Conservation (phyloP, 495 filamentous ascomycete genomes). For the Oidiodendron maius region DNA sequence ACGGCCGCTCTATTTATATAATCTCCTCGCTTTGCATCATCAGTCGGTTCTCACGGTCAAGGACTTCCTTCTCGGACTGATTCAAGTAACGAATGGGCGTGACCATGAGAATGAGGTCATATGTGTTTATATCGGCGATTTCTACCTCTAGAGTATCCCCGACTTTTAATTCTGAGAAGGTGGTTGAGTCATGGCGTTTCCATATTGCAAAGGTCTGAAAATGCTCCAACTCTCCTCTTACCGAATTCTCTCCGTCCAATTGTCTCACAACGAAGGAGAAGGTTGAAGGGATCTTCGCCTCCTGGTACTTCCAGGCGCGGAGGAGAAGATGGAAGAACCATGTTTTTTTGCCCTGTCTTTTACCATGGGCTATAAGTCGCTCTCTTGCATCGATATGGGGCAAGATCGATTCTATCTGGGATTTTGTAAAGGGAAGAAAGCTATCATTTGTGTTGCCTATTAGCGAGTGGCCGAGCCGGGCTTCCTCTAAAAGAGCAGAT, state of each 20-base stretch:
- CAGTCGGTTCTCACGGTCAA: no score
- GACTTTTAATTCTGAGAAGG: constrained; percentile 26
- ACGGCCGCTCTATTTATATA: no score
- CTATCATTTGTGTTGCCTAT: constrained; percentile 31
- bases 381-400: constrained; percentile 46
- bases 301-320: constrained; percentile 69
- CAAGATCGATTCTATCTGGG: constrained; percentile 47
- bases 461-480: constrained; percentile 44
- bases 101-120: constrained; percentile 20
- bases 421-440: constrained; percentile 58
- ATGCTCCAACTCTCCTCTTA: constrained; percentile 14
- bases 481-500: constrained; percentile 68
- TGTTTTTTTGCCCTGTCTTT: constrained; percentile 26
- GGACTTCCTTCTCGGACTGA: not conserved
- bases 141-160: constrained; percentile 56
- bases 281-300: constrained; percentile 53
- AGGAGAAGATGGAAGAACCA: constrained; percentile 69
- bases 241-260: no score
- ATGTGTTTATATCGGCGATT: constrained; percentile 50
- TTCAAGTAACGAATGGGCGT: not conserved
- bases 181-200: no score
- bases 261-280: constrained; percentile 48
- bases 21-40: no score
- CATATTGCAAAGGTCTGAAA: no score
- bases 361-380: constrained; percentile 27